A percentile compares a stretch with the other conserved stretches of the same genome.
Evolutionary conservation across 2,329 filamentous ascomycete genomes (phyloP).

Genomic region (Coniochaeta sp.): DNA sequence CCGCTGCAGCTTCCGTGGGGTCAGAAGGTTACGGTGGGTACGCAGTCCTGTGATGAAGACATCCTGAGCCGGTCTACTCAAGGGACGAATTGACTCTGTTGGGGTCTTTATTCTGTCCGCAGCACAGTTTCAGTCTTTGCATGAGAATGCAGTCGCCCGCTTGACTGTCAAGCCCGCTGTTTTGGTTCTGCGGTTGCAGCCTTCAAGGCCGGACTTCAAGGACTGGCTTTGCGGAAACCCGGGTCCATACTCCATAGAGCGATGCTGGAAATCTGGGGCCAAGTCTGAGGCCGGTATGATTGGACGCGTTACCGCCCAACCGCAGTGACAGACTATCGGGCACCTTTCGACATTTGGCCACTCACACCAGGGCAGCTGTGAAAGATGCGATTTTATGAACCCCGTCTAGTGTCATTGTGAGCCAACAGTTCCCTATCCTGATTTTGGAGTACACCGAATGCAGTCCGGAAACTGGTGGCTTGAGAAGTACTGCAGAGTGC

Average conservation of each 20-base stretch:
- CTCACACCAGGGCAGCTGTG: background rate
- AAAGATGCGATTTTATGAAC: background rate
- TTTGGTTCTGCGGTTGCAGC: background rate
- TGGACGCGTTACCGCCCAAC: slow-evolving; percentile 7
- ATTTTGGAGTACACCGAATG: background rate
- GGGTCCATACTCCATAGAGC: background rate
- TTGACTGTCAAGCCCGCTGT: background rate
- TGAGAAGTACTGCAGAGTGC: too few relatives aligned
- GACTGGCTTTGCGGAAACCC: background rate
- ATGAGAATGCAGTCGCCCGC: slow-evolving; percentile 10
- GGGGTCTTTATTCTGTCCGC: background rate
- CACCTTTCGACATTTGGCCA: background rate
- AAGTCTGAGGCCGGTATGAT: slow-evolving; percentile 3
- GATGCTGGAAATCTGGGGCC: background rate
- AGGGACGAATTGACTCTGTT: background rate
- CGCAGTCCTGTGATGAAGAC: background rate
- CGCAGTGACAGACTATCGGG: background rate
- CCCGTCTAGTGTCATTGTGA: background rate
- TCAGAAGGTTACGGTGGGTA: background rate
- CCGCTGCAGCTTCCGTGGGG: background rate
- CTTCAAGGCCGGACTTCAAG: background rate
- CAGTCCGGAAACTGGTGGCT: background rate
- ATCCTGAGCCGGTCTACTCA: background rate
- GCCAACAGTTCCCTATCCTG: background rate
- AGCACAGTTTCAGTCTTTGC: slow-evolving; percentile 3